phyloP scores from a whole-genome alignment of 768 basidiomycete genomes.

The Tylopilus balloui region DNA sequence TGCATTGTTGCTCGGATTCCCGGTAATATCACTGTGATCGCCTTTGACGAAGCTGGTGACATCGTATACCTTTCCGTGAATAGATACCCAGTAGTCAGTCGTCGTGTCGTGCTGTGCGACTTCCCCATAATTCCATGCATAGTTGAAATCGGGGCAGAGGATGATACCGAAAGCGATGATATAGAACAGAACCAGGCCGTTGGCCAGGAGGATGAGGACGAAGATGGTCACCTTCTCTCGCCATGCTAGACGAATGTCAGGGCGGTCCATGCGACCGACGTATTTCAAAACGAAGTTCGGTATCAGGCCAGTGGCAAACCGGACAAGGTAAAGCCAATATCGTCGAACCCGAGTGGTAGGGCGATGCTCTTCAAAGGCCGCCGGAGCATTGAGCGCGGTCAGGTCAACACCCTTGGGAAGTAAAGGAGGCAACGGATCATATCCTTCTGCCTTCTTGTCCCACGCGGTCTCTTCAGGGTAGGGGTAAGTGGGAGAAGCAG shows the following conservation, averaged over 20 bases:
- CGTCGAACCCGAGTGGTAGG: constrained; percentile 52
- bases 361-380: constrained; percentile 48
- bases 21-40: constrained; percentile 59
- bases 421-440: constrained; percentile 28
- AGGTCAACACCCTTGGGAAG: constrained; percentile 37
- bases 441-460: constrained; percentile 39
- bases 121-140: constrained; percentile 52
- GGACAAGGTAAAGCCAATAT: constrained; percentile 56
- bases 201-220: constrained; percentile 50
- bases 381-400: constrained; percentile 41
- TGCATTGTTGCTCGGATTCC: constrained; percentile 45
- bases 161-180: constrained; percentile 59
- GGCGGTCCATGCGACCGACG: constrained; percentile 62
- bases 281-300: constrained; percentile 46
- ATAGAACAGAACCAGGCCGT: constrained; percentile 57
- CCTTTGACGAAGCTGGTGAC: constrained; percentile 54
- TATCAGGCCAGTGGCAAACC: constrained; percentile 51
- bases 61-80: constrained; percentile 59
- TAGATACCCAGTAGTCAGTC: constrained; percentile 59
- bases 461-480: constrained; percentile 38
- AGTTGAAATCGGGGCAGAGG: constrained; percentile 58
- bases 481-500: constrained; percentile 21
- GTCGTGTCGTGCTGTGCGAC: constrained; percentile 47
- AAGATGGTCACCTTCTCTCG: constrained; percentile 66
- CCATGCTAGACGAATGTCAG: constrained; percentile 66